phyloP scores from a whole-genome alignment of 192 early-diverging fungal species.

The Coemansia sp. region DNA sequence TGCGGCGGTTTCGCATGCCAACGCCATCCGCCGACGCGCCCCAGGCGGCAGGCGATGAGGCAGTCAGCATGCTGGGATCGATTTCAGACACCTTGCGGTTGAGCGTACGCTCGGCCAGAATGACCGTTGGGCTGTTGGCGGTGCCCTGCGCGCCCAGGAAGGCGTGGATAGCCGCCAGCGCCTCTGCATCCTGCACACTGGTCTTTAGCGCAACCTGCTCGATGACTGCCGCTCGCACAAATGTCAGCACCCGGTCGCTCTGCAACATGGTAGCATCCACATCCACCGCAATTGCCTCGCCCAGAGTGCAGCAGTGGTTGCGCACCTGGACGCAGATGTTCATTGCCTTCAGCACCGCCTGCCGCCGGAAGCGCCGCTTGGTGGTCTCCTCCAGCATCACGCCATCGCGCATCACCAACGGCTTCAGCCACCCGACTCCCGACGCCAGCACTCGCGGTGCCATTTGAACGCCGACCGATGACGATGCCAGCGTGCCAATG shows the following conservation, averaged over 20 bases:
- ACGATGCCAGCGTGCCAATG: constrained; percentile 29
- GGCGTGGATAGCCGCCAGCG: constrained; percentile 29
- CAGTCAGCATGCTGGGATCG: constrained; percentile 27
- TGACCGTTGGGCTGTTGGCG: constrained; percentile 24
- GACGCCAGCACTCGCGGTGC: constrained; percentile 45
- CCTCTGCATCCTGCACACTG: constrained; percentile 27
- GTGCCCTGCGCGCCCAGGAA: constrained; percentile 23
- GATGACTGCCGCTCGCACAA: constrained; percentile 46
- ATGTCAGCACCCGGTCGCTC: constrained; percentile 52
- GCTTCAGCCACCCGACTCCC: constrained; percentile 56
- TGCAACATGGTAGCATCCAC: constrained; percentile 54
- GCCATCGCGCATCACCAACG: constrained; percentile 53
- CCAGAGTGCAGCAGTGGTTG: constrained; percentile 56
- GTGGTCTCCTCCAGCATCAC: constrained; percentile 37
- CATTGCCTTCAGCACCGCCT: constrained; percentile 47
- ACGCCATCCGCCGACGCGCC: constrained; percentile 9
- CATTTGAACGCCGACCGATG: constrained; percentile 35
- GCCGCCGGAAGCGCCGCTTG: constrained; percentile 37
- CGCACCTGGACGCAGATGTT: constrained; percentile 53
- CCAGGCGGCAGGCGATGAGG: constrained; percentile 24
- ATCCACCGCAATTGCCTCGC: constrained; percentile 47
- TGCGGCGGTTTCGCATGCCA: not conserved
- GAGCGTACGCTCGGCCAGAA: constrained; percentile 53
- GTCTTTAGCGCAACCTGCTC: constrained; percentile 53
- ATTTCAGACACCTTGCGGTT: constrained; percentile 52